These are phyloP conservation scores for Yamadazyma taylorii DNA, from an alignment of 1,139 yeast genomes.

Conservation along the genomic window DNA sequence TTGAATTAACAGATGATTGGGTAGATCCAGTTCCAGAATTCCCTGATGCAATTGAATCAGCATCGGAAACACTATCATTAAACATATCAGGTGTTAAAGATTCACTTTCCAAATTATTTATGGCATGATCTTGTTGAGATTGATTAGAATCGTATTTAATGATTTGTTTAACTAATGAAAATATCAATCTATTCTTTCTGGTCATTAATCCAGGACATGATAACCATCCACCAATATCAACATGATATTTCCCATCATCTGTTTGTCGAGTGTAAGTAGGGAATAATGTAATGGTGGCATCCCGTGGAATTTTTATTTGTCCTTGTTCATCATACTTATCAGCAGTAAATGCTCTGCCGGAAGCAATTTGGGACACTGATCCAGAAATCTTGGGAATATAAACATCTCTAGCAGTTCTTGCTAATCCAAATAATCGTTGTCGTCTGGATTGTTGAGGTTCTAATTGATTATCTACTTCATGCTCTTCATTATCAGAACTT, in stretches of 20 bases:
- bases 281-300: conserved; percentile 45
- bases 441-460: conserved; percentile 23
- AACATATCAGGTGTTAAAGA: conserved; percentile 29
- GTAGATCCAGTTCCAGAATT: conserved; percentile 3
- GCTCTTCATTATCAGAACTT: too few relatives aligned
- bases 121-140: conserved; percentile 24
- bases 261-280: conserved; percentile 62
- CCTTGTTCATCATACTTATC: conserved; percentile 30
- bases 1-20: neutral
- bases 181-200: conserved; percentile 66
- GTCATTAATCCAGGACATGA: conserved; percentile 69
- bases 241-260: conserved; percentile 39
- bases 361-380: conserved; percentile 49
- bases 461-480: neutral
- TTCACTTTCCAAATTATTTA: conserved; percentile 32
- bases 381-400: conserved; percentile 55
- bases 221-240: conserved; percentile 74
- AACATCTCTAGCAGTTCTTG: conserved; percentile 56
- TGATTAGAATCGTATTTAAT: conserved; percentile 41
- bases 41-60: conserved; percentile 14
- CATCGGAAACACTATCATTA: conserved; percentile 14
- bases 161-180: conserved; percentile 70
- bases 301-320: conserved; percentile 34
- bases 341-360: conserved; percentile 38
- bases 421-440: conserved; percentile 46